These are phyloP conservation scores for Trypethelium eluteriae DNA, from an alignment of 495 filamentous ascomycete genomes.

Conservation along the genomic window DNA sequence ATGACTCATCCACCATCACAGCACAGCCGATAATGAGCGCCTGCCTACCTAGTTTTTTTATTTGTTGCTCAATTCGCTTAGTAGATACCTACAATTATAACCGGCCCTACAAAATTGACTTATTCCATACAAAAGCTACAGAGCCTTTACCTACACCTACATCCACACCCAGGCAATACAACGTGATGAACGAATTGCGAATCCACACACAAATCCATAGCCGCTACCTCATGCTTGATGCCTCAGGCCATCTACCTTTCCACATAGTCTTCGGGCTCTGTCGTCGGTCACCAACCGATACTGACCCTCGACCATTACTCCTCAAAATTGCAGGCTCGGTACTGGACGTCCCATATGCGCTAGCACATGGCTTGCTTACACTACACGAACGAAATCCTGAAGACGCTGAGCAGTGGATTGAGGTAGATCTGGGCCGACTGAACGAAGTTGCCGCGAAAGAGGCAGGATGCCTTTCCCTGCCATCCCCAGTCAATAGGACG, in stretches of 20 bases:
- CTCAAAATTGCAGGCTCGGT: slow-evolving; percentile 22
- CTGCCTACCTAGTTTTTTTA: neutral
- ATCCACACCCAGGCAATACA: slow-evolving; percentile 1
- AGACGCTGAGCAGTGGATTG: slow-evolving; percentile 19
- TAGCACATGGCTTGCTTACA: slow-evolving; percentile 25
- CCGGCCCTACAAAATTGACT: neutral
- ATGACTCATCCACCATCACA: slow-evolving; percentile 2
- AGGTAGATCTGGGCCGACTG: slow-evolving; percentile 20
- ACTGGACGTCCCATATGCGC: slow-evolving; percentile 27
- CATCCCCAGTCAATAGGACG: slow-evolving; percentile 25
- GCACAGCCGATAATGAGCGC: slow-evolving; percentile 6
- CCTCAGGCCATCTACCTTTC: slow-evolving; percentile 26
- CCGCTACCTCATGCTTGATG: slow-evolving; percentile 23
- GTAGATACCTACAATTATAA: slow-evolving; percentile 2
- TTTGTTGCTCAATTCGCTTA: neutral
- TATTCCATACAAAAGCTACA: neutral
- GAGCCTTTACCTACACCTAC: slow-evolving; percentile 6
- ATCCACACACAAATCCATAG: slow-evolving; percentile 25
- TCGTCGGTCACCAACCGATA: slow-evolving; percentile 23
- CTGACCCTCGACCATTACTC: slow-evolving; percentile 22
- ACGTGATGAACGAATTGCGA: slow-evolving; percentile 23
- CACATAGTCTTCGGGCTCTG: slow-evolving; percentile 27
- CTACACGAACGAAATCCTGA: slow-evolving; percentile 23
- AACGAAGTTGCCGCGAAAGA: slow-evolving; percentile 19
- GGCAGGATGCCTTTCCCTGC: slow-evolving; percentile 25